Conservation (phyloP, 768 basidiomycete genomes). For the Pleurotus ostreatus region DNA sequence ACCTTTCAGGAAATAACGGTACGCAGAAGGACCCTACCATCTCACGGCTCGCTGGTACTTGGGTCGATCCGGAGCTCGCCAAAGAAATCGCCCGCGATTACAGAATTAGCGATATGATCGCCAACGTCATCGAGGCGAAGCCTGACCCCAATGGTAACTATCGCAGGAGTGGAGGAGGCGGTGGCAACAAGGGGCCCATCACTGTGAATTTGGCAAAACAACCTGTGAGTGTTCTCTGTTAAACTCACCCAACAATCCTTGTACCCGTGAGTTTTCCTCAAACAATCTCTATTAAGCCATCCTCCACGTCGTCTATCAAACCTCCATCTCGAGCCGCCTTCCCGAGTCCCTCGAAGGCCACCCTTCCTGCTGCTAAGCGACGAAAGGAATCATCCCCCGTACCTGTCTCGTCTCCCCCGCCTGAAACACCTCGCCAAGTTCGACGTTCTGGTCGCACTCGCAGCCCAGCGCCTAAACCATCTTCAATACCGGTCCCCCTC, state of each 20-base stretch:
- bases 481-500: conserved; percentile 39
- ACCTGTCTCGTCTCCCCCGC: conserved; percentile 13
- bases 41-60: conserved; percentile 84
- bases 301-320: conserved; percentile 29
- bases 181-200: conserved; percentile 19
- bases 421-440: conserved; percentile 18
- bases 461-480: conserved; percentile 30
- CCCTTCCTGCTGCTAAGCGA: conserved; percentile 46
- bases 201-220: conserved; percentile 24
- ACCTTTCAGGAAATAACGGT: conserved; percentile 76
- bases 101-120: conserved; percentile 53
- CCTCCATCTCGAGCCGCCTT: conserved; percentile 36
- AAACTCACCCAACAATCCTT: conserved; percentile 11
- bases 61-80: conserved; percentile 71
- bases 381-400: conserved; percentile 58
- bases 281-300: conserved; percentile 10
- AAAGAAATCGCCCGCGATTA: conserved; percentile 67
- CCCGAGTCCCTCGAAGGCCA: conserved; percentile 22
- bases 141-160: conserved; percentile 81
- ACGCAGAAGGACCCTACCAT: conserved; percentile 52
- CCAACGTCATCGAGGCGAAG: conserved; percentile 60
- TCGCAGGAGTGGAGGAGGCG: conserved; percentile 58
- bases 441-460: not conserved
- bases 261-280: no score
- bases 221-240: conserved; percentile 30